Conservation (phyloP, 768 basidiomycete species). For the Rhizopogon vesiculosus region DNA sequence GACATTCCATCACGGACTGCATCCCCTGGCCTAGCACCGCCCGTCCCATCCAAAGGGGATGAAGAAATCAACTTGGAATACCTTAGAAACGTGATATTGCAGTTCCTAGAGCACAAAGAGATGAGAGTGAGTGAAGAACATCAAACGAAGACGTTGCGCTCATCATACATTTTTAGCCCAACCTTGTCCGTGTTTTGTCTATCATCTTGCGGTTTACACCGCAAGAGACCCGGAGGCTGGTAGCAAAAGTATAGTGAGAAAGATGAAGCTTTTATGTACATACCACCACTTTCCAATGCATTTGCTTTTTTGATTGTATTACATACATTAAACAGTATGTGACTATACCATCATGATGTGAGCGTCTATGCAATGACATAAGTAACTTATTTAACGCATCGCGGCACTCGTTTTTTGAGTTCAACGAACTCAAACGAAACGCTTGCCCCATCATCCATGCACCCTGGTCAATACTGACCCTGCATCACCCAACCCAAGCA, state of each 20-base stretch:
- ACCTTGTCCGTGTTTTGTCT: slow-evolving; percentile 86
- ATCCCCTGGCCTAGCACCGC: slow-evolving; percentile 30
- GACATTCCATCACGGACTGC: slow-evolving; percentile 33
- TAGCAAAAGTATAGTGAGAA: slow-evolving; percentile 68
- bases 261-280: neutral
- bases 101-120: slow-evolving; percentile 97
- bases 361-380: too few species aligned
- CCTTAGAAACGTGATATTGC: slow-evolving; percentile 90
- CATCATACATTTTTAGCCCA: slow-evolving; percentile 48
- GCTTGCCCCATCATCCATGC: too few species aligned
- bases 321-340: too few species aligned
- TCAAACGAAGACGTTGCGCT: neutral
- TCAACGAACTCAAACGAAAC: too few species aligned
- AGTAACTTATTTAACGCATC: too few species aligned
- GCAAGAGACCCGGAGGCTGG: slow-evolving; percentile 84
- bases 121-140: slow-evolving; percentile 71
- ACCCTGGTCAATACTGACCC: too few species aligned
- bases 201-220: slow-evolving; percentile 94
- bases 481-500: neutral
- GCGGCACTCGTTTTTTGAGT: too few species aligned
- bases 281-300: neutral
- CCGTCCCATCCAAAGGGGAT: slow-evolving; percentile 43
- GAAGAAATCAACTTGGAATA: slow-evolving; percentile 97
- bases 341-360: too few species aligned
- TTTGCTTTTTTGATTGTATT: too few species aligned